A percentile compares a stretch with the other conserved stretches of the same genome.
Conservation (phyloP, 345 rosid genomes). For the Raphanus sativus region DNA sequence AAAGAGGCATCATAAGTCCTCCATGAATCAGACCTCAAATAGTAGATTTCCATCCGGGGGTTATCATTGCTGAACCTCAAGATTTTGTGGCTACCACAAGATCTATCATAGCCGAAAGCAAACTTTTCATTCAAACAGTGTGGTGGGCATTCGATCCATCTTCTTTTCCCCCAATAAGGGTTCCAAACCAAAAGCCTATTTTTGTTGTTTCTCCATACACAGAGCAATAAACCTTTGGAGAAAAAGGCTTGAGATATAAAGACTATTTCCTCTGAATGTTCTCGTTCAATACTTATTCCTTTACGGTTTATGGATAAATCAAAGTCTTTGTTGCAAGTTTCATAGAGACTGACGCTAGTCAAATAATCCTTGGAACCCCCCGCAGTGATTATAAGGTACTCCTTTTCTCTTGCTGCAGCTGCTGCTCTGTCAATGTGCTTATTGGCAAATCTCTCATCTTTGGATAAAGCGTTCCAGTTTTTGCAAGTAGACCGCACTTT, state of each 20-base stretch:
- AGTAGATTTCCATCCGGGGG: background rate
- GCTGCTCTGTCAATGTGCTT: background rate
- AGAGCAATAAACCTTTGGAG: slow-evolving; percentile 8
- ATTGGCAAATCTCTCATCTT: background rate
- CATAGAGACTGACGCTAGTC: background rate
- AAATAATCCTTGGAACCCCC: background rate
- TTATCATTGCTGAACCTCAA: background rate
- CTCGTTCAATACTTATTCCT: background rate
- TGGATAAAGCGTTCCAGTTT: background rate
- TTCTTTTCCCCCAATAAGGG: background rate
- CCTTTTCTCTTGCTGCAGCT: background rate
- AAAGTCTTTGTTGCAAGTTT: background rate
- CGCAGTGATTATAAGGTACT: background rate
- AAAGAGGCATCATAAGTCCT: background rate
- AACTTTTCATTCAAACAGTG: background rate
- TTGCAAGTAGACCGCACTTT: background rate
- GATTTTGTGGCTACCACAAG: background rate
- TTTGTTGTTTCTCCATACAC: background rate
- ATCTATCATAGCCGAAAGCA: slow-evolving; percentile 14
- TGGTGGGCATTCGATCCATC: background rate
- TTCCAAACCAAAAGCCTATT: slow-evolving; percentile 10
- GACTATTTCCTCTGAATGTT: background rate
- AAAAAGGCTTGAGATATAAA: background rate
- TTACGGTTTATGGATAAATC: background rate
- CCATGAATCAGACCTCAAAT: slow-evolving; percentile 1